Percentiles rank a stretch among this genome's conserved stretches.
phyloP scores from a whole-genome alignment of 148 eudicot genomes.

The Chenopodium berlandieri region DNA sequence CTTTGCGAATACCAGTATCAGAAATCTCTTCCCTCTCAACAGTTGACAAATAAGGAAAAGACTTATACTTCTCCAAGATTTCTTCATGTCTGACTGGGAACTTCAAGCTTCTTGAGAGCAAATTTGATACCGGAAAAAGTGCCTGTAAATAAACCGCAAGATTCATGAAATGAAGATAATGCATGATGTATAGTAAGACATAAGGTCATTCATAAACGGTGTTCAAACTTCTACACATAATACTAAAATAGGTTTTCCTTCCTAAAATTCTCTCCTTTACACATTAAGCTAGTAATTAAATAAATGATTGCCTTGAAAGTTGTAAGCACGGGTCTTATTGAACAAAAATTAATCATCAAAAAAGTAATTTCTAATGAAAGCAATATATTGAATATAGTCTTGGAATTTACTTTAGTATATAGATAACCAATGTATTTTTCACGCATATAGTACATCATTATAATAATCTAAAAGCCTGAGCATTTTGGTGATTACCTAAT shows the following conservation, averaged over 20 bases:
- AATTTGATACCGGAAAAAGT: slow-evolving; percentile 57
- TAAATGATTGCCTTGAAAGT: too few species aligned
- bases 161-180: background rate
- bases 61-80: slow-evolving; percentile 46
- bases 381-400: too few species aligned
- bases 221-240: background rate
- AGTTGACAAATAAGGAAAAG: slow-evolving; percentile 64
- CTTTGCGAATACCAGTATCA: slow-evolving; percentile 50
- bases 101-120: slow-evolving; percentile 76
- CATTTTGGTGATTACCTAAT: background rate
- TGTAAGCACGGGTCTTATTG: background rate
- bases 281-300: too few species aligned
- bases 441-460: too few species aligned
- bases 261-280: too few species aligned
- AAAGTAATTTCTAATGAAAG: background rate
- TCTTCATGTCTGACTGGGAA: slow-evolving; percentile 54
- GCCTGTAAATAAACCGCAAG: slow-evolving; percentile 47
- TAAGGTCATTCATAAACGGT: background rate
- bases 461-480: background rate
- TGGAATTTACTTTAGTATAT: too few species aligned
- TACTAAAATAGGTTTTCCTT: too few species aligned
- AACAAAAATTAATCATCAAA: background rate
- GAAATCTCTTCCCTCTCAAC: slow-evolving; percentile 43
- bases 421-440: background rate
- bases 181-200: background rate